Evolutionary conservation across 306 rosid species (phyloP).

Genomic region (Fagus sylvatica): DNA sequence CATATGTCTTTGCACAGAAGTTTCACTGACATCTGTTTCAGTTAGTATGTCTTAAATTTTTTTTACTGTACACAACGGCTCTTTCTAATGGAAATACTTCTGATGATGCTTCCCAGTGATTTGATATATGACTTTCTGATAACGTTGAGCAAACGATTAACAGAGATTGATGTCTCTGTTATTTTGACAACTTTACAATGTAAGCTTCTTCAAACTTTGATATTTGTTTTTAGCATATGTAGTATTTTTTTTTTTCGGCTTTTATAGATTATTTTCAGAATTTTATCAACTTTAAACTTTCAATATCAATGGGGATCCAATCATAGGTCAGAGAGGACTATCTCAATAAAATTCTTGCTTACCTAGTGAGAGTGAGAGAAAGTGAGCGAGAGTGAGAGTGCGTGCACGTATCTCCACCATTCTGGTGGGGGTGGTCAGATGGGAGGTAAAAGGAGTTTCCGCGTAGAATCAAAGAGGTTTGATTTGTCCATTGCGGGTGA

Average conservation of each 20-base stretch:
- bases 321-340: no score
- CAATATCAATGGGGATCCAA: background rate
- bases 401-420: no score
- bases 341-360: no score
- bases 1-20: background rate
- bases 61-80: background rate
- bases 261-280: constrained; percentile 7
- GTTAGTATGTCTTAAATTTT: background rate
- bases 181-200: constrained; percentile 74
- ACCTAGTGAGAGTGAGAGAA: no score
- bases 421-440: no score
- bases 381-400: no score
- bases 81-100: constrained; percentile 32
- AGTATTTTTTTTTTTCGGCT: constrained; percentile 8
- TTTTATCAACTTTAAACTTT: background rate
- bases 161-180: constrained; percentile 80
- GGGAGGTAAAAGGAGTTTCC: no score
- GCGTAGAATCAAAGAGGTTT: no score
- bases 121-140: constrained; percentile 75
- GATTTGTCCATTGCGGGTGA: no score
- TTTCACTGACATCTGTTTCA: background rate
- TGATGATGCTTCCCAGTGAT: constrained; percentile 62
- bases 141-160: constrained; percentile 70
- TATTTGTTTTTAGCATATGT: background rate
- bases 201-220: constrained; percentile 40